These are phyloP conservation scores for Nicotiana noctiflora DNA, from an alignment of 257 asterid species.

Conservation along the genomic window DNA sequence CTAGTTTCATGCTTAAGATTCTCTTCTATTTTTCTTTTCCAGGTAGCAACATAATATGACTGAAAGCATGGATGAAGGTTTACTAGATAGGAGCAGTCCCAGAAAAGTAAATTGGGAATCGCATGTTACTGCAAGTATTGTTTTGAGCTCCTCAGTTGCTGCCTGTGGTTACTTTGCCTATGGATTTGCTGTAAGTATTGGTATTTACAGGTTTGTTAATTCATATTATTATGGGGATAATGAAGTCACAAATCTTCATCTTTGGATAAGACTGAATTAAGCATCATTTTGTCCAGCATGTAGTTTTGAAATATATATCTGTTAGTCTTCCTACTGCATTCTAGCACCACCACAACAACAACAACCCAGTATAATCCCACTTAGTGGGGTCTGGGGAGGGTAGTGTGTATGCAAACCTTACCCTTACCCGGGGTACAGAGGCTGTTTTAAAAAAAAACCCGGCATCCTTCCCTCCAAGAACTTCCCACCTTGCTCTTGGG, in stretches of 20 bases:
- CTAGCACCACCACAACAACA: too few relatives aligned
- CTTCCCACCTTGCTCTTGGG: too few relatives aligned
- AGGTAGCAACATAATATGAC: neutral
- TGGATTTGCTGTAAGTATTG: slow-evolving; percentile 26
- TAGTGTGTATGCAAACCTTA: too few relatives aligned
- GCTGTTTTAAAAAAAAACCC: too few relatives aligned
- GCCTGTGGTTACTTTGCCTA: slow-evolving; percentile 14
- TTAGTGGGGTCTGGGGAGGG: too few relatives aligned
- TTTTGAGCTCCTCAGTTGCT: slow-evolving; percentile 18
- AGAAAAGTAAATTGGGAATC: neutral
- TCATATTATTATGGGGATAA: neutral
- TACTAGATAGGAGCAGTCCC: neutral
- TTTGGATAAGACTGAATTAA: neutral
- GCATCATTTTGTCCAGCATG: neutral
- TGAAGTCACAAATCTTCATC: neutral
- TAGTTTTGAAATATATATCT: neutral
- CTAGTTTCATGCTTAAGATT: neutral
- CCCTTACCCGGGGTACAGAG: too few relatives aligned
- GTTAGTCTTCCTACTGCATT: neutral
- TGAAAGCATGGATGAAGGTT: neutral
- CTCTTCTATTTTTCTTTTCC: neutral
- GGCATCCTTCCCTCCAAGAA: too few relatives aligned
- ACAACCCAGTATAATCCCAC: too few relatives aligned
- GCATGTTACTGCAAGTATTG: neutral
- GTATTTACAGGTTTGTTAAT: neutral